Evolutionary conservation across 2,329 filamentous ascomycete species (phyloP).

Genomic region (Taxawa tesnikishii): DNA sequence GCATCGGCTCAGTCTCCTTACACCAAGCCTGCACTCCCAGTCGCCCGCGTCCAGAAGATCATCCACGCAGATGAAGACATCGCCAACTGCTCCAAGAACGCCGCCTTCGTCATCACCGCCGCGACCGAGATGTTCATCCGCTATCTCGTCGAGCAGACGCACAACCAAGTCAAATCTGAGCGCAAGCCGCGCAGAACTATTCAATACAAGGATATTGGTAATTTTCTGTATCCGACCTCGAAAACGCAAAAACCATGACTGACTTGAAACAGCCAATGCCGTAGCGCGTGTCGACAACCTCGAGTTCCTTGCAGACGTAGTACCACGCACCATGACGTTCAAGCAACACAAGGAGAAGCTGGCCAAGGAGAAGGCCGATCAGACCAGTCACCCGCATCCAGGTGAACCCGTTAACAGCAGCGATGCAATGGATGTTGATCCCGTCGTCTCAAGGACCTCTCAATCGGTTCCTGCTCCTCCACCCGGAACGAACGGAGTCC

Average conservation of each 20-base stretch:
- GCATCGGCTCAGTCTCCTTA: not conserved
- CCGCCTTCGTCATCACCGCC: constrained; percentile 83
- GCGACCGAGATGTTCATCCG: constrained; percentile 96
- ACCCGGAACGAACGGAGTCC: no score
- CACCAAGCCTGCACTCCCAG: constrained; percentile 35
- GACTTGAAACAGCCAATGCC: constrained; percentile 54
- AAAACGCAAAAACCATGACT: no score
- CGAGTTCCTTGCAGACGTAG: constrained; percentile 84
- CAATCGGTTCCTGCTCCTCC: no score
- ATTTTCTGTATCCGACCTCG: no score
- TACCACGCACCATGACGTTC: constrained; percentile 75
- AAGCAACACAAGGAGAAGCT: constrained; percentile 60
- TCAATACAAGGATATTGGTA: constrained; percentile 89
- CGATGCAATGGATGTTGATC: no score
- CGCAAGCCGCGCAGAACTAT: constrained; percentile 86
- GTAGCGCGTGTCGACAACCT: constrained; percentile 84
- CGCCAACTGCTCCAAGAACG: constrained; percentile 77
- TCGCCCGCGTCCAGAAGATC: constrained; percentile 92
- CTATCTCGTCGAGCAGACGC: constrained; percentile 71
- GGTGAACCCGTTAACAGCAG: no score
- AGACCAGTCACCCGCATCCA: no score
- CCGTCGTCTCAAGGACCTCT: no score
- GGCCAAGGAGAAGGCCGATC: constrained; percentile 22
- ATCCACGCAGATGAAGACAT: constrained; percentile 81
- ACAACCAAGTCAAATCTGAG: constrained; percentile 82